A percentile compares a stretch with the other conserved stretches of the same genome.
phyloP scores from a whole-genome alignment of 805 yeast genomes.

The Komagataella phaffii region DNA sequence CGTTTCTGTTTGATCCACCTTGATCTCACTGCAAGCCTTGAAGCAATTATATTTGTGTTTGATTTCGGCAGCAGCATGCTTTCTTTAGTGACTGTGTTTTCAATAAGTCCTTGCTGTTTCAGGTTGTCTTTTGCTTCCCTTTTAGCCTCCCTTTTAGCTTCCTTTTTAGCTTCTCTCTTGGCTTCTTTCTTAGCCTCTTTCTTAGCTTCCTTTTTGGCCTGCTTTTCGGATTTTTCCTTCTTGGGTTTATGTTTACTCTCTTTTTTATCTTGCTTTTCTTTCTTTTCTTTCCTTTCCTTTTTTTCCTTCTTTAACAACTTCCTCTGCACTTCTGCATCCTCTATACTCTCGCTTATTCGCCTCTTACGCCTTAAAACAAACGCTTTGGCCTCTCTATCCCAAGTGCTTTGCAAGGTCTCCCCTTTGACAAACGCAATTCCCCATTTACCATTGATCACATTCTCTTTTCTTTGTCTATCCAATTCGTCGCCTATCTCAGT shows the following conservation, averaged over 20 bases:
- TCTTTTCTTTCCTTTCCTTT: conserved; percentile 12
- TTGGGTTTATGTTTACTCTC: conserved; percentile 15
- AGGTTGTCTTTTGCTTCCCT: conserved; percentile 15
- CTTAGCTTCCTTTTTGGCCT: conserved; percentile 11
- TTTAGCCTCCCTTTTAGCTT: conserved; percentile 14
- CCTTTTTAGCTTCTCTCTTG: conserved; percentile 15
- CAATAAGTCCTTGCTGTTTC: conserved; percentile 11
- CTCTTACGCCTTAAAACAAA: conserved; percentile 8
- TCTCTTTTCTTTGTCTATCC: conserved; percentile 54
- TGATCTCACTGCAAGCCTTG: conserved; percentile 67
- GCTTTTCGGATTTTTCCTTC: conserved; percentile 13
- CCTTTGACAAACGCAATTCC: conserved; percentile 84
- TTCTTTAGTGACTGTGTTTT: conserved; percentile 20
- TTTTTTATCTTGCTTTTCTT: conserved; percentile 11
- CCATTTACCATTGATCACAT: conserved; percentile 73
- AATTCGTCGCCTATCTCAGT: conserved; percentile 49
- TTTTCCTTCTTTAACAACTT: conserved; percentile 6
- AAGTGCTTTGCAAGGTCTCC: conserved; percentile 69
- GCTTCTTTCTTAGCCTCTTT: conserved; percentile 7
- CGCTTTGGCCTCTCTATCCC: conserved; percentile 42
- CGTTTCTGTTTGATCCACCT: conserved; percentile 83
- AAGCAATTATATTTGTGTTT: conserved; percentile 21
- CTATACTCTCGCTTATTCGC: conserved; percentile 10
- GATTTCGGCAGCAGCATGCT: conserved; percentile 21
- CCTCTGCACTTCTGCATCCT: conserved; percentile 7